phyloP scores from a whole-genome alignment of 202 grass and related monocot species.

The Cymbopogon flexuosus region DNA sequence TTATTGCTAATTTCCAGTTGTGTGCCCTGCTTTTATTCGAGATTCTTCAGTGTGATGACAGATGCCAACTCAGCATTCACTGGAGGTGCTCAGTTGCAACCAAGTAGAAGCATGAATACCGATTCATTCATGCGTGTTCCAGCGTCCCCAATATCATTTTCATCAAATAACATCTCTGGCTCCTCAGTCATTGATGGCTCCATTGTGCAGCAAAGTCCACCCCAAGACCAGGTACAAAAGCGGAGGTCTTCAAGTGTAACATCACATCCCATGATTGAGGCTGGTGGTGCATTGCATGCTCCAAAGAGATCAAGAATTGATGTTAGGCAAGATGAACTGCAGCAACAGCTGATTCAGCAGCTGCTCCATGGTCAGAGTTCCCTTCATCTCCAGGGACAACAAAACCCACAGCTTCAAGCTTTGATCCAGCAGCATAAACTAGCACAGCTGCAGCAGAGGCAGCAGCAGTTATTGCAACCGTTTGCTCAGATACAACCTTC shows the following conservation, averaged over 20 bases:
- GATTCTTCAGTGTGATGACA: slow-evolving; percentile 35
- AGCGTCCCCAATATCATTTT: slow-evolving; percentile 85
- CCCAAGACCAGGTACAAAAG: slow-evolving; percentile 68
- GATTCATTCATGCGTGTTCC: slow-evolving; percentile 75
- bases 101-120: slow-evolving; percentile 62
- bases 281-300: slow-evolving; percentile 40
- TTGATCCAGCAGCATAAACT: slow-evolving; percentile 70
- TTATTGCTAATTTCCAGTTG: slow-evolving; percentile 12
- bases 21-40: background rate
- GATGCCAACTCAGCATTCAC: slow-evolving; percentile 67
- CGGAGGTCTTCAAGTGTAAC: slow-evolving; percentile 73
- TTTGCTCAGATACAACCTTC: slow-evolving; percentile 40
- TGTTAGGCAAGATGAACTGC: slow-evolving; percentile 59
- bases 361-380: slow-evolving; percentile 53
- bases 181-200: slow-evolving; percentile 90
- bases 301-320: slow-evolving; percentile 83
- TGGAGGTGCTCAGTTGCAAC: slow-evolving; percentile 54
- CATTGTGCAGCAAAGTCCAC: slow-evolving; percentile 66
- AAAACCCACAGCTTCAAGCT: slow-evolving; percentile 72
- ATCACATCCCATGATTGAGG: slow-evolving; percentile 54
- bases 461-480: slow-evolving; percentile 54
- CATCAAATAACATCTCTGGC: slow-evolving; percentile 86
- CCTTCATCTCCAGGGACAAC: slow-evolving; percentile 48
- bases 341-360: slow-evolving; percentile 73
- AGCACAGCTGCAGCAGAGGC: slow-evolving; percentile 49